Conservation (phyloP, 2,329 filamentous ascomycete species). For the Trichoderma gracile region DNA sequence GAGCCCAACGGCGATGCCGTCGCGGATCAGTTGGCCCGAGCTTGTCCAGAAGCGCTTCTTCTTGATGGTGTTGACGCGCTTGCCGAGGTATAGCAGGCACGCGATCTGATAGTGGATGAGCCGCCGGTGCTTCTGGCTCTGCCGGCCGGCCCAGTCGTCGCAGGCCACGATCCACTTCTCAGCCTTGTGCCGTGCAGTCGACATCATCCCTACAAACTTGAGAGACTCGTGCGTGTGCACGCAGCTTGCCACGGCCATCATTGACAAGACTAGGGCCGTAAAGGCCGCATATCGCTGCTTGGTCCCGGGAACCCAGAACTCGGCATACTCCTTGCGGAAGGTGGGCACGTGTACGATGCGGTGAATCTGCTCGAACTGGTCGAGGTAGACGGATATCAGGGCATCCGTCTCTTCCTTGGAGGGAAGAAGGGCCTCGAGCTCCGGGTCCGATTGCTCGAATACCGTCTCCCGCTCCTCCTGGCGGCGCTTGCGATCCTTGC, state of each 20-base stretch:
- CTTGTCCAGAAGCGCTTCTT: conserved; percentile 66
- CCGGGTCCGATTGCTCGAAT: conserved; percentile 49
- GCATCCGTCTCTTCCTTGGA: conserved; percentile 51
- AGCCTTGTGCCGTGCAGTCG: conserved; percentile 55
- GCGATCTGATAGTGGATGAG: conserved; percentile 63
- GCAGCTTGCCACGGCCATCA: conserved; percentile 61
- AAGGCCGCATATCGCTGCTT: conserved; percentile 53
- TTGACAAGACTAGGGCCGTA: conserved; percentile 59
- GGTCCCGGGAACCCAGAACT: conserved; percentile 53
- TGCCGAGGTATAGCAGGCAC: conserved; percentile 61
- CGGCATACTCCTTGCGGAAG: conserved; percentile 56
- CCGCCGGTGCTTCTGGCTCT: conserved; percentile 62
- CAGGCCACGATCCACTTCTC: conserved; percentile 58
- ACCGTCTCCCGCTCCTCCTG: conserved; percentile 54
- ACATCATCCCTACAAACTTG: conserved; percentile 60
- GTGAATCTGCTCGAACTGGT: conserved; percentile 57
- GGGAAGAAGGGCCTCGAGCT: conserved; percentile 54
- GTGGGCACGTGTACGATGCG: conserved; percentile 61
- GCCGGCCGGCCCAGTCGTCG: conserved; percentile 54
- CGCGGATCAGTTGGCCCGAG: conserved; percentile 56
- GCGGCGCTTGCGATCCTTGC: conserved; percentile 57
- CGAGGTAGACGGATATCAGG: conserved; percentile 52
- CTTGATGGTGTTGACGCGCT: conserved; percentile 63
- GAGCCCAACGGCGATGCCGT: conserved; percentile 59
- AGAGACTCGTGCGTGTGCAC: conserved; percentile 54